Evolutionary conservation across 768 basidiomycete species (phyloP).

Genomic region (Hirschioporus abietinus): DNA sequence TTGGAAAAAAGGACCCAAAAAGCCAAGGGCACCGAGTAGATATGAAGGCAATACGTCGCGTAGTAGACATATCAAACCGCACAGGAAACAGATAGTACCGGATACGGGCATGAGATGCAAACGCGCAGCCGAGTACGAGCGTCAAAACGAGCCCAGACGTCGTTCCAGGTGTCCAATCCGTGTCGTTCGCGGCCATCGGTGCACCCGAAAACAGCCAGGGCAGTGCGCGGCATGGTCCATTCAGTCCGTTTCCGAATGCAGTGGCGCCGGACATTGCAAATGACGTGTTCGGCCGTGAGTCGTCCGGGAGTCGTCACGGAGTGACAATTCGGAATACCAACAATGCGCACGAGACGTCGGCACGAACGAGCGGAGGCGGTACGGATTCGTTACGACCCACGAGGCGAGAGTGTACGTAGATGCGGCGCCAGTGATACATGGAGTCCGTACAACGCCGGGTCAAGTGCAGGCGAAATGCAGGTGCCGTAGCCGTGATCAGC

Average conservation of each 20-base stretch:
- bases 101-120: not conserved
- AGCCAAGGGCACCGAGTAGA: not conserved
- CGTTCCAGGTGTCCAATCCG: not conserved
- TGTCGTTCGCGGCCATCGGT: not conserved
- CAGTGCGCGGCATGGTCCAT: too few relatives aligned
- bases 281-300: not conserved
- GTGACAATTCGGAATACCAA: not conserved
- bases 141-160: not conserved
- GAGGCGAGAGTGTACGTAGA: not conserved
- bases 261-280: not conserved
- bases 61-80: not conserved
- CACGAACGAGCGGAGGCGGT: not conserved
- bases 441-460: not conserved
- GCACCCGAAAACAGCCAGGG: not conserved
- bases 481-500: not conserved
- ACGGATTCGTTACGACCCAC: not conserved
- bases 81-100: not conserved
- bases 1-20: not conserved
- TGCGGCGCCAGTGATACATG: not conserved
- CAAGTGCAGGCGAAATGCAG: slow-evolving; percentile 1
- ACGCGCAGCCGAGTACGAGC: not conserved
- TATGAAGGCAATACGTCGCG: not conserved
- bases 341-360: not conserved
- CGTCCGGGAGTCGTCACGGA: not conserved
- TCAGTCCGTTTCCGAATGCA: not conserved